Evolutionary conservation across 2,329 filamentous ascomycete genomes (phyloP).

Genomic region (Sclerotinia nivalis): DNA sequence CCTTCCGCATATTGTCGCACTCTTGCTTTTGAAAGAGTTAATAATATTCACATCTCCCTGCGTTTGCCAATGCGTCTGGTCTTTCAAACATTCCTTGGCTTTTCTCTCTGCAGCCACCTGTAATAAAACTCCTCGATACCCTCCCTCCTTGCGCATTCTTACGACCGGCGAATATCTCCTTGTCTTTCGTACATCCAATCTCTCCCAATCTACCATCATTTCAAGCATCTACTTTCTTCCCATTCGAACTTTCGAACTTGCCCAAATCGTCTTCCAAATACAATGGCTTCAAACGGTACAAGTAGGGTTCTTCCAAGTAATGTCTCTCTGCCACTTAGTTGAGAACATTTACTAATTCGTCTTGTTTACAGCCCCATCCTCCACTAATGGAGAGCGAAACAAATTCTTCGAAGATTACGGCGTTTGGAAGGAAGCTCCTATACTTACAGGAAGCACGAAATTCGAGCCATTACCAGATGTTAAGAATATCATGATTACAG

Average conservation of each 20-base stretch:
- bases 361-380: constrained; percentile 25
- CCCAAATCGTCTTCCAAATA: constrained; percentile 6
- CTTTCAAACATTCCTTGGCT: constrained; percentile 17
- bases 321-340: neutral
- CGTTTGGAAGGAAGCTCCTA: constrained; percentile 70
- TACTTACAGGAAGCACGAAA: constrained; percentile 68
- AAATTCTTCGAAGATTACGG: constrained; percentile 59
- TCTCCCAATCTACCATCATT: neutral
- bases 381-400: constrained; percentile 27
- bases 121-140: constrained; percentile 17
- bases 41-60: constrained; percentile 19
- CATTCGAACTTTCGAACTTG: constrained; percentile 1
- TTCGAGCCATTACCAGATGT: constrained; percentile 69
- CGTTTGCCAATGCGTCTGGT: constrained; percentile 8
- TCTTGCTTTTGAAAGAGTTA: constrained; percentile 11
- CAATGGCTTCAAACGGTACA: constrained; percentile 25
- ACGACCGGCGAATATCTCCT: constrained; percentile 1
- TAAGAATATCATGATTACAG: constrained; percentile 81
- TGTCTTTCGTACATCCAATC: neutral
- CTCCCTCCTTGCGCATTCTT: constrained; percentile 15
- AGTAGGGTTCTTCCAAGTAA: constrained; percentile 26
- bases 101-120: neutral
- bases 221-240: neutral
- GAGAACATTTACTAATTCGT: constrained; percentile 6
- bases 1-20: constrained; percentile 9